Evolutionary conservation across 495 filamentous ascomycete genomes (phyloP).

Genomic region (Pyrenula aspistea): DNA sequence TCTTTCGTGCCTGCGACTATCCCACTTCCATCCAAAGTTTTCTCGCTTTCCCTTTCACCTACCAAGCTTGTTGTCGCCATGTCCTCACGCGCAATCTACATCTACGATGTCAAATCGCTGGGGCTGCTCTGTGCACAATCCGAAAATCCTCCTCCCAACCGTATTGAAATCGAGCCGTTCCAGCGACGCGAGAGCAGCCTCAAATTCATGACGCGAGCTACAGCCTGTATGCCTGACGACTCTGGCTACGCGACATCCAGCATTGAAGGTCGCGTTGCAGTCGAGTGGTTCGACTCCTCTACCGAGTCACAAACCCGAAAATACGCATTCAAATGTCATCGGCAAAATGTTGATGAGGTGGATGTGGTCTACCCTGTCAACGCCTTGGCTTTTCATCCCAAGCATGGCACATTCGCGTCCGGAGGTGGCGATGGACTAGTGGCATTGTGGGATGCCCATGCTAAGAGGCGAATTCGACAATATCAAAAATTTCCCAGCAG

Average conservation of each 20-base stretch:
- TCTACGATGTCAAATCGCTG: slow-evolving; percentile 76
- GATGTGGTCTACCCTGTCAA: slow-evolving; percentile 96
- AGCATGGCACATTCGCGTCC: slow-evolving; percentile 82
- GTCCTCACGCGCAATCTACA: slow-evolving; percentile 80
- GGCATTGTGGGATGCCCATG: slow-evolving; percentile 88
- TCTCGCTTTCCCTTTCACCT: slow-evolving; percentile 68
- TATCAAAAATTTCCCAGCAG: slow-evolving; percentile 75
- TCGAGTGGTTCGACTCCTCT: slow-evolving; percentile 93
- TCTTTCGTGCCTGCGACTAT: slow-evolving; percentile 40
- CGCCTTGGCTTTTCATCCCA: slow-evolving; percentile 81
- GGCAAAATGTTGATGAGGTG: slow-evolving; percentile 55
- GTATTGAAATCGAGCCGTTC: slow-evolving; percentile 60
- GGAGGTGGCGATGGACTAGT: slow-evolving; percentile 92
- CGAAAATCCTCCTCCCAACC: slow-evolving; percentile 23
- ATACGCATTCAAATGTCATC: slow-evolving; percentile 98
- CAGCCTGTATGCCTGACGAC: slow-evolving; percentile 95
- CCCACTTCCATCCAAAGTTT: slow-evolving; percentile 68
- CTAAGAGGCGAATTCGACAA: slow-evolving; percentile 80
- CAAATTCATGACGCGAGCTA: slow-evolving; percentile 89
- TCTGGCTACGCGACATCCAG: slow-evolving; percentile 77
- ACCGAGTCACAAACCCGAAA: slow-evolving; percentile 76
- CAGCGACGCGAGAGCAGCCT: slow-evolving; percentile 82
- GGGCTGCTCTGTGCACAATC: slow-evolving; percentile 38
- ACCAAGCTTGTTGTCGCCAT: slow-evolving; percentile 89
- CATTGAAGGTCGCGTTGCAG: slow-evolving; percentile 89